These are phyloP conservation scores for Aspergillus luchuensis DNA, from an alignment of 2,329 filamentous ascomycete species.

Conservation along the genomic window DNA sequence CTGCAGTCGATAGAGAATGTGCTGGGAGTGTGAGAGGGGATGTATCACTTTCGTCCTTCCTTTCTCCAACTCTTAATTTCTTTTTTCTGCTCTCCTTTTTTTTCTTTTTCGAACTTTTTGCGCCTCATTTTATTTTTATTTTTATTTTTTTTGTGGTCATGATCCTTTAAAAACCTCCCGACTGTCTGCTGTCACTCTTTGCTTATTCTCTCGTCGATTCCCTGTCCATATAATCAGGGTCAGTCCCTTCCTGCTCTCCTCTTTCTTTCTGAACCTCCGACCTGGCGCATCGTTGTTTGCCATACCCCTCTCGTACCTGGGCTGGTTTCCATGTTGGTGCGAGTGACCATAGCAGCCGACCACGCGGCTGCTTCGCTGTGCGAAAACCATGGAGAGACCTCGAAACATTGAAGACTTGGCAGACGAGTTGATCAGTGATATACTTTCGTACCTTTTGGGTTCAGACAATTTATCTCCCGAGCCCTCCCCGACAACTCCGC, in stretches of 20 bases:
- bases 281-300: constrained; percentile 5
- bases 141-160: constrained; percentile 5
- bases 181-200: constrained; percentile 17
- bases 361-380: constrained; percentile 34
- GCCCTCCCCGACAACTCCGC: constrained; percentile 14
- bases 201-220: constrained; percentile 14
- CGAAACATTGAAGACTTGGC: constrained; percentile 38
- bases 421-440: constrained; percentile 40
- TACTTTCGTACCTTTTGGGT: constrained; percentile 35
- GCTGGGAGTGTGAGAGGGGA: constrained; percentile 18
- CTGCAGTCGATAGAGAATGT: constrained; percentile 21
- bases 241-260: constrained; percentile 11
- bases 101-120: neutral
- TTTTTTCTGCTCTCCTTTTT: constrained; percentile 10
- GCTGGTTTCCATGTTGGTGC: constrained; percentile 36
- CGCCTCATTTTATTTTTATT: constrained; percentile 11
- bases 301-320: constrained; percentile 8
- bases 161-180: constrained; percentile 16
- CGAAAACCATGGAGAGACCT: constrained; percentile 35
- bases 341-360: constrained; percentile 32
- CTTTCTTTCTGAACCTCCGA: neutral
- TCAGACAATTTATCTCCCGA: constrained; percentile 19
- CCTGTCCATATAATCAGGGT: constrained; percentile 4
- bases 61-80: constrained; percentile 12
- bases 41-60: constrained; percentile 26